A percentile compares a stretch with the other conserved stretches of the same genome.
Evolutionary conservation across 2,329 filamentous ascomycete species (phyloP).

Genomic region (Hortaea sp.): DNA sequence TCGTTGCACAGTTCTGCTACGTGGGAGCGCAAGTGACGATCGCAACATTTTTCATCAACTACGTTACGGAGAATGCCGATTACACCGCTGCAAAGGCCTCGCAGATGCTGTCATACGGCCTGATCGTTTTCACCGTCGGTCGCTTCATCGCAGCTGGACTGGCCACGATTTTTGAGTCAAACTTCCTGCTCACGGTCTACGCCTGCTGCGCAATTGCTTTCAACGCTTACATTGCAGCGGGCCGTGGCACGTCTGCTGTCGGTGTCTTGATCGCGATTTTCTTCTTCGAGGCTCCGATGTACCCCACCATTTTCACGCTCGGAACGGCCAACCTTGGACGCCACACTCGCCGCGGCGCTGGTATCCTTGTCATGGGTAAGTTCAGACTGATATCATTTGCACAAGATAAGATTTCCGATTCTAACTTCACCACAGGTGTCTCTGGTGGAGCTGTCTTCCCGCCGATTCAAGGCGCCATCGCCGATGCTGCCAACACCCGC

Average conservation of each 20-base stretch:
- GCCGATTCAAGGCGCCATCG: slow-evolving; percentile 30
- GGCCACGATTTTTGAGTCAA: slow-evolving; percentile 25
- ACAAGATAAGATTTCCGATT: too few relatives aligned
- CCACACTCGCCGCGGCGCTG: slow-evolving; percentile 30
- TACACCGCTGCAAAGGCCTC: slow-evolving; percentile 23
- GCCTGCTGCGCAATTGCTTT: slow-evolving; percentile 23
- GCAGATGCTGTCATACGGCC: slow-evolving; percentile 28
- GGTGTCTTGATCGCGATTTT: slow-evolving; percentile 28
- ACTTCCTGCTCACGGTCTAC: slow-evolving; percentile 29
- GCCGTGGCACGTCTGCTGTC: slow-evolving; percentile 22
- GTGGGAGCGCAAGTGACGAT: slow-evolving; percentile 29
- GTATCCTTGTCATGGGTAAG: slow-evolving; percentile 28
- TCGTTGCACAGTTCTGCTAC: slow-evolving; percentile 29
- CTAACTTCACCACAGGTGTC: slow-evolving; percentile 13
- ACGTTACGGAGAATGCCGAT: slow-evolving; percentile 25
- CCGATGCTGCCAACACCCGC: slow-evolving; percentile 29
- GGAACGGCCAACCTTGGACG: slow-evolving; percentile 30
- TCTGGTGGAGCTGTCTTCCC: slow-evolving; percentile 26
- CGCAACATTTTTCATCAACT: slow-evolving; percentile 31
- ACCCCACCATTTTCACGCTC: slow-evolving; percentile 30
- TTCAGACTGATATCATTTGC: too few relatives aligned
- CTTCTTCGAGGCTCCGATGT: slow-evolving; percentile 30
- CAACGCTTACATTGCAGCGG: slow-evolving; percentile 25
- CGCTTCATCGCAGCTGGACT: slow-evolving; percentile 30
- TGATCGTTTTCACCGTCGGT: slow-evolving; percentile 31